Percentiles rank a stretch among this genome's conserved stretches.
Conservation (phyloP, 208 protist species). For the Crithidia fasciculata region DNA sequence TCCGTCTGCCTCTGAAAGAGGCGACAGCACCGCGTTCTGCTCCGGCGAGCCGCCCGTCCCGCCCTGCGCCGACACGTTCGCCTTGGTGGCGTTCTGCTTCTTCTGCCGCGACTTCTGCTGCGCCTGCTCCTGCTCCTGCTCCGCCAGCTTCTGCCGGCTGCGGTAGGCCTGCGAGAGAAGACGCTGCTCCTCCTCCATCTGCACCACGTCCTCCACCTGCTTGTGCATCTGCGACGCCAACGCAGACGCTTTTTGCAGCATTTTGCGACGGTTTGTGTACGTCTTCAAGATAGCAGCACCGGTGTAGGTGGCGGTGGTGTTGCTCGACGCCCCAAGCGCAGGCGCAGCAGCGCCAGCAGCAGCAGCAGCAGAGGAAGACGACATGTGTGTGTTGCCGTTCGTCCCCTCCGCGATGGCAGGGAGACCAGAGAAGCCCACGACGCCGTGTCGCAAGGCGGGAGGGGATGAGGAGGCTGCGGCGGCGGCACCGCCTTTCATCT, state of each 20-base stretch:
- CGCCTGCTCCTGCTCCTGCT: slow-evolving; percentile 10
- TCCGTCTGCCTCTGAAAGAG: not conserved
- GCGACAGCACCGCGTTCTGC: not conserved
- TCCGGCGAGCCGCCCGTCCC: not conserved
- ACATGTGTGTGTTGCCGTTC: too few species aligned
- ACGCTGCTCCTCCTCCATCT: slow-evolving; percentile 46
- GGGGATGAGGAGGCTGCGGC: too few species aligned
- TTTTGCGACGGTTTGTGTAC: slow-evolving; percentile 37
- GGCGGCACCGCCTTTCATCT: not conserved
- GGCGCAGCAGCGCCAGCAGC: not conserved
- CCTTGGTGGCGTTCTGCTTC: not conserved
- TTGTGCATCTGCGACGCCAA: slow-evolving; percentile 42
- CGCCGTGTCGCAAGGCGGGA: too few species aligned
- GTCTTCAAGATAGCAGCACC: slow-evolving; percentile 32
- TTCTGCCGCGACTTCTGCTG: slow-evolving; percentile 1
- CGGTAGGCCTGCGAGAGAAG: slow-evolving; percentile 30
- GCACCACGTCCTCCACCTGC: slow-evolving; percentile 43
- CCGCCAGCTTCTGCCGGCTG: slow-evolving; percentile 21
- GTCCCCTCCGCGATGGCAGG: too few species aligned
- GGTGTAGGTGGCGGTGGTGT: slow-evolving; percentile 9
- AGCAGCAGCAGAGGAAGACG: not conserved
- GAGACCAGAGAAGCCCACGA: too few species aligned
- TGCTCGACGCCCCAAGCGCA: too few species aligned
- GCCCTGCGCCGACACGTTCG: not conserved
- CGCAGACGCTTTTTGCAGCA: slow-evolving; percentile 36